Base-by-base conservation (phyloP, 768 basidiomycete genomes). In the Suillus sp. region DNA sequence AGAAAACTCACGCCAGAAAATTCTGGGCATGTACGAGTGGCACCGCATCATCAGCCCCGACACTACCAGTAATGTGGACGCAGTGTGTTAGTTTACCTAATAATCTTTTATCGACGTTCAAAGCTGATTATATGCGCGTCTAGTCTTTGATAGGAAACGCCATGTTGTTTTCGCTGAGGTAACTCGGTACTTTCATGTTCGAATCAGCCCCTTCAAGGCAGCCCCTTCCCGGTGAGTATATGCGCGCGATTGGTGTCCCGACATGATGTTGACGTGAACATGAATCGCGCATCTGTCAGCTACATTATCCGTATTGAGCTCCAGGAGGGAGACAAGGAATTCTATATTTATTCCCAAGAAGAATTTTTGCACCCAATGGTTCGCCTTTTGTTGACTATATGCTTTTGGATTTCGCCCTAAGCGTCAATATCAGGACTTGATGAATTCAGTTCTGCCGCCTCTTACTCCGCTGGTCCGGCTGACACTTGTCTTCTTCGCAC, bases 21-120 rank as follows among this genome's bases (percentile, higher is more conserved):
- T 88, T 14, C 74, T 87, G 30, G 82, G 79, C 8, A 79, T 89
- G 27, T 86, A 83, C 66, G 85, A 86, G 84, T 87, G 85, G 84
- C 86, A 87, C 70, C 83, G 86, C 45, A 75, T 87, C 27, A 68
- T 89, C 68, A 86, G 84, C 11, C 86, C 86, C 1, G 67, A 69
- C 16, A 76, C 83, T 34, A 74, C 79, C 20, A 68, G 82, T 22
- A 66, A 74, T n/a, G 75, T 84, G 4, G 75, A 79, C n/a, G 76
- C 69, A 53, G 76, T 84, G 34, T 54, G 61, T 62, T 25, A 30
- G 61, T 27, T 62, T 34, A 32, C 7, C 10, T 5, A 10, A 18
- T 8, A 16, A 51, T 55, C 9, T 20, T 47, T 27, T 60, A 11
- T 22, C 27, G 30, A 10, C 14, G 22, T 20, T 42, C 40, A 37